Evolutionary conservation across 176 grass and related monocot genomes (phyloP).

Genomic region (Bolboschoenus planiculmis): DNA sequence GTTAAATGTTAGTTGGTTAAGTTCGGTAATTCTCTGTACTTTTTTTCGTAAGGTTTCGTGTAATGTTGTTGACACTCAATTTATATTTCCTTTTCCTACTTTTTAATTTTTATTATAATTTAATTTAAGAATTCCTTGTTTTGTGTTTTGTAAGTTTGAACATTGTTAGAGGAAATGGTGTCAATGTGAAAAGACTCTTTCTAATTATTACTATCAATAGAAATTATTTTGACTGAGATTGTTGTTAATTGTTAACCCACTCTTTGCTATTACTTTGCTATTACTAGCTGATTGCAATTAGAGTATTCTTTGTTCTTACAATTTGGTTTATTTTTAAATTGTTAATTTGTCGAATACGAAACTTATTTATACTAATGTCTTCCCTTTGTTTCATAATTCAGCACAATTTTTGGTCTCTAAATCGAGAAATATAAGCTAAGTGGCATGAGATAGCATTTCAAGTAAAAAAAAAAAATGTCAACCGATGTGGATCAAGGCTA

Average conservation of each 20-base stretch:
- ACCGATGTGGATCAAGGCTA: conserved; percentile 73
- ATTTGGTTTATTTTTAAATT: neutral
- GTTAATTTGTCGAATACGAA: neutral
- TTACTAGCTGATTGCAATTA: neutral
- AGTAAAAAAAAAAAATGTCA: conserved; percentile 33
- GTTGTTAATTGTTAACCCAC: neutral
- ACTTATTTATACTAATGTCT: neutral
- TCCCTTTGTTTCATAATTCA: neutral
- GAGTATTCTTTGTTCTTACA: neutral
- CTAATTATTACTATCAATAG: neutral
- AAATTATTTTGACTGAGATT: neutral
- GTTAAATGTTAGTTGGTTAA: neutral
- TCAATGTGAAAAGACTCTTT: neutral
- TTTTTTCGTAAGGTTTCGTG: too few relatives aligned
- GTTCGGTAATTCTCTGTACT: neutral
- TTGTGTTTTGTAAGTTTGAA: neutral
- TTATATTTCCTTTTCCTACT: neutral
- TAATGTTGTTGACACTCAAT: conserved; percentile 21
- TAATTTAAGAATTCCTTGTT: neutral
- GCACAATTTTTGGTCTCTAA: neutral
- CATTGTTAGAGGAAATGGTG: neutral
- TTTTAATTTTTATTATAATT: neutral
- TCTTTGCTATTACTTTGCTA: neutral
- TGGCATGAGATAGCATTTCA: neutral
- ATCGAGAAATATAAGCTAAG: conserved; percentile 4